A percentile compares a stretch with the other conserved stretches of the same genome.
phyloP scores from a whole-genome alignment of 495 filamentous ascomycete species.

The Trichoderma asperelloides region DNA sequence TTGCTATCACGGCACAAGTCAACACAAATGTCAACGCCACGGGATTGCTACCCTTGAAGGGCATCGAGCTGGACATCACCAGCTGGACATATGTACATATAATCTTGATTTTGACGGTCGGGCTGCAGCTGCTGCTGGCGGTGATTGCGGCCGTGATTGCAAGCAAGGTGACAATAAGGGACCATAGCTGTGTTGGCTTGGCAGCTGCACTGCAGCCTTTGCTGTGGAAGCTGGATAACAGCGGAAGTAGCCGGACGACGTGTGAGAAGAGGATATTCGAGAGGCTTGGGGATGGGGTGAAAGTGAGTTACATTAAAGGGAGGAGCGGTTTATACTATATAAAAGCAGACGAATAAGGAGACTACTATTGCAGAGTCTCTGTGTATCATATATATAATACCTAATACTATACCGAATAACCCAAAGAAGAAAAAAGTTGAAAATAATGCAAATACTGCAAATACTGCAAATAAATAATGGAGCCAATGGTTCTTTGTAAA shows the following conservation, averaged over 20 bases:
- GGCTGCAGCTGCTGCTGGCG: slow-evolving; percentile 3
- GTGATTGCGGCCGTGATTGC: not conserved
- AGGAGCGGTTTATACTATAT: not conserved
- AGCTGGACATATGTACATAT: not conserved
- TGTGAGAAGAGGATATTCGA: slow-evolving; percentile 1
- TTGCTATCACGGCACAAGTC: slow-evolving; percentile 1
- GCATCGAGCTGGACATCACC: not conserved
- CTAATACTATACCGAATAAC: not conserved
- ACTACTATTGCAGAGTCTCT: not conserved
- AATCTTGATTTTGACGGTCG: not conserved
- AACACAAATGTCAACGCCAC: not conserved
- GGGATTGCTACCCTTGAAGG: not conserved
- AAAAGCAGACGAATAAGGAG: not conserved
- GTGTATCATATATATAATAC: not conserved
- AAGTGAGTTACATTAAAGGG: not conserved
- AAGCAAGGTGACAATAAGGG: not conserved
- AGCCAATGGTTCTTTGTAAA: too few relatives aligned
- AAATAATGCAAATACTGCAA: not conserved
- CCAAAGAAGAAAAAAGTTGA: too few relatives aligned
- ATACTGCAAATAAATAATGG: too few relatives aligned
- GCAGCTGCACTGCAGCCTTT: not conserved
- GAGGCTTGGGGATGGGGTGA: not conserved
- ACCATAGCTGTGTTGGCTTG: not conserved
- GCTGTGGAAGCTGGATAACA: not conserved
- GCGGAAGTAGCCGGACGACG: not conserved